Base-by-base conservation (phyloP, 2,329 filamentous ascomycete genomes). In the Colletotrichum tofieldiae region DNA sequence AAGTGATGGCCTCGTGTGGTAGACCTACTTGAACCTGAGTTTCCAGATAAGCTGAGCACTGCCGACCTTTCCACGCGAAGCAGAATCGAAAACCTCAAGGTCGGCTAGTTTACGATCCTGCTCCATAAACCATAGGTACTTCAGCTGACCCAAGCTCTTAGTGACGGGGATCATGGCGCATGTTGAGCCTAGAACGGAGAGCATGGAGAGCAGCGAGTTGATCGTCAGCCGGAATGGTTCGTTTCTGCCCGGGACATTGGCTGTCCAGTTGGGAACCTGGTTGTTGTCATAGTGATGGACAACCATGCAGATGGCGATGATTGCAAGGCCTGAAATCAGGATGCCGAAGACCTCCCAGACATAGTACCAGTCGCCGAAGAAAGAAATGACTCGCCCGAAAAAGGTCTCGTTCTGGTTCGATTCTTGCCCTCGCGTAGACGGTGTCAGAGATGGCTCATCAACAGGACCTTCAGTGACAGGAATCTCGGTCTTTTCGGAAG, bases 111-210 rank as follows among this genome's bases (percentile, higher is more conserved):
- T 67, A 20, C 69, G 63, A 12, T 67, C 65, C 29, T 72, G 56
- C 14, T 72, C 64, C 64, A 68, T 63, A 35, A 72, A 68, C 64
- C 64, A 72, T 3, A 72, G 58, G 37, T 72, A 72, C 29, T 72
- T 68, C 20, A 72, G 43, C 54, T 72, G 69, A 2, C 55, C 63
- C 6, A 72, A 51, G n/a, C 64, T 59, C 32, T 66, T 66, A 3
- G 62, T 68, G 14, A 72, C 65, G 20, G 69, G 59, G 8, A 72
- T 72, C 64, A 72, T 67, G 64, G 69, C 64, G n/a, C 69, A 72
- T 14, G 64, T 72, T 18, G 51, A 52, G 58, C 69, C 64, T 5
- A 72, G 45, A 9, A 65, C 56, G 41, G 60, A 70, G 7, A 70
- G 52, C 39, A 70, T 70, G 14, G 67, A 56, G 45, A 70, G 60